A percentile compares a stretch with the other conserved stretches of the same genome.
Conservation (phyloP, 78 protist genomes). For the Cavenderia fasciculata region DNA sequence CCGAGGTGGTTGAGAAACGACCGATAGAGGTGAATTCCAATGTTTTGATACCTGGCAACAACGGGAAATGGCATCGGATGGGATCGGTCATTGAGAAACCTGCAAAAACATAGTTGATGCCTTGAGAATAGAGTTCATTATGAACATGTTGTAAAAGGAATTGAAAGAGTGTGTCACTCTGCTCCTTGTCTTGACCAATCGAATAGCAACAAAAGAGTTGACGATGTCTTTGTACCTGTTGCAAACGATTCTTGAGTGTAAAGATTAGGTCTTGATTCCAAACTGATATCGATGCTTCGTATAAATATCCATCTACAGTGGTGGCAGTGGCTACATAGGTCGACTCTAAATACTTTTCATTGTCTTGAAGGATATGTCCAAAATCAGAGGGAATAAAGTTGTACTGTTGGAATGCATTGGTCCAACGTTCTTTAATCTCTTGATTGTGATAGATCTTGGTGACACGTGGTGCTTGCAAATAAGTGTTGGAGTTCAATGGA, state of each 20-base stretch:
- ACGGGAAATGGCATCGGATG: background rate
- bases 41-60: constrained; percentile 20
- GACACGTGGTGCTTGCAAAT: background rate
- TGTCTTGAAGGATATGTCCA: background rate
- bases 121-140: background rate
- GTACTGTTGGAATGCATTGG: background rate
- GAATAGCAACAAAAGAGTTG: background rate
- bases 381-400: background rate
- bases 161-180: background rate
- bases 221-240: background rate
- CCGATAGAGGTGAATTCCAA: no score
- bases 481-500: background rate
- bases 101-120: background rate
- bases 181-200: background rate
- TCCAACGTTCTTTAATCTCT: background rate
- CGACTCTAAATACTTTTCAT: background rate
- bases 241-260: background rate
- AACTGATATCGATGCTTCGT: background rate
- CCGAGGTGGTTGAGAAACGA: no score
- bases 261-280: background rate
- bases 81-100: background rate
- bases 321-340: background rate
- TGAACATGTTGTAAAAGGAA: background rate
- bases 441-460: background rate
- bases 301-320: background rate